A percentile compares a stretch with the other conserved stretches of the same genome.
Conservation (phyloP, 2,329 filamentous ascomycete genomes). For the Trichoderma koningiopsis region DNA sequence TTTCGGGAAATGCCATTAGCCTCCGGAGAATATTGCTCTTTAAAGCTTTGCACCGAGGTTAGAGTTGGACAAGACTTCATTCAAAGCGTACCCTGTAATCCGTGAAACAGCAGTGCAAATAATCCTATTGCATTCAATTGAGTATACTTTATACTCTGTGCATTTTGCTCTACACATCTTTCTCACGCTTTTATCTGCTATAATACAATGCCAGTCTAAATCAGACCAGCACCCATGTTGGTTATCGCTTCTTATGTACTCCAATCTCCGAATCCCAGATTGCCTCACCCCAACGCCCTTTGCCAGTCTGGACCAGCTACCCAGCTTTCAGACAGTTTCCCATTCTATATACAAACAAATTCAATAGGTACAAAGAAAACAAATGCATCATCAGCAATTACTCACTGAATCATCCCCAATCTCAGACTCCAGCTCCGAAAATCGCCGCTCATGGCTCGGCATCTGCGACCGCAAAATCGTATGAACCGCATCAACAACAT, state of each 20-base stretch:
- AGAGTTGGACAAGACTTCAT: too few relatives aligned
- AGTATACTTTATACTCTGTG: background rate
- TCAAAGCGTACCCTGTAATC: background rate
- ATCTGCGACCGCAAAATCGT: background rate
- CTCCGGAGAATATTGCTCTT: too few relatives aligned
- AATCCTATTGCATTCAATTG: background rate
- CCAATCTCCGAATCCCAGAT: background rate
- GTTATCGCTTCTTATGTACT: background rate
- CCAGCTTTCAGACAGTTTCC: background rate
- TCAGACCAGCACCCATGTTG: background rate
- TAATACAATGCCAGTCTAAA: background rate
- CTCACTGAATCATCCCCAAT: slow-evolving; percentile 10
- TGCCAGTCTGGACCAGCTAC: background rate
- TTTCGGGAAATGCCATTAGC: too few relatives aligned
- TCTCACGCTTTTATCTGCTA: background rate
- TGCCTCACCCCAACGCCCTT: background rate
- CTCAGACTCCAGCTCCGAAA: background rate
- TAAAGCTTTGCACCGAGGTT: too few relatives aligned
- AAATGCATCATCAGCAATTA: background rate
- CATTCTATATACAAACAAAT: background rate
- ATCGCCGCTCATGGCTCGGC: background rate
- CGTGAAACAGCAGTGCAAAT: background rate
- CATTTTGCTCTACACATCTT: background rate
- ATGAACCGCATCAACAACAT: background rate
- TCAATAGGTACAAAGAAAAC: background rate